phyloP scores from a whole-genome alignment of 257 asterid species.

The Cordia subcordata region DNA sequence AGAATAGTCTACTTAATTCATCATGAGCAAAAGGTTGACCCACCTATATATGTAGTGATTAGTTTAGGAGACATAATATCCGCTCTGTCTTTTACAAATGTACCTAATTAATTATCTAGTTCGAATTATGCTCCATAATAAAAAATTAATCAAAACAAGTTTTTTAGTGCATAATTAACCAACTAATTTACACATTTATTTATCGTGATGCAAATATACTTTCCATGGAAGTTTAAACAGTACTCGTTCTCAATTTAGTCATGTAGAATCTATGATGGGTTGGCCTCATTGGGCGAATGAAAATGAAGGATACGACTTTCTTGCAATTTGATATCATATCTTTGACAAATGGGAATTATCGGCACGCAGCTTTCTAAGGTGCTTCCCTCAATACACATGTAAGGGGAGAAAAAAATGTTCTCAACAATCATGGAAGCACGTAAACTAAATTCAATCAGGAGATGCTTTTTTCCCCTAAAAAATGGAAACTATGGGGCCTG shows the following conservation, averaged over 20 bases:
- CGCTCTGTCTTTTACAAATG: too few species aligned
- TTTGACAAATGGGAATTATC: slow-evolving; percentile 66
- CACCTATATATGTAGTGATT: too few species aligned
- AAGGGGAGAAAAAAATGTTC: slow-evolving; percentile 19
- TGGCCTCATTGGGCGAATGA: slow-evolving; percentile 35
- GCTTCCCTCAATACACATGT: slow-evolving; percentile 44
- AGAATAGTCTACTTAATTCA: too few species aligned
- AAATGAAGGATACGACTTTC: slow-evolving; percentile 51
- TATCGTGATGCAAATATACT: not conserved
- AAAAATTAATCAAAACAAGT: too few species aligned
- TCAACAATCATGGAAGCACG: slow-evolving; percentile 33
- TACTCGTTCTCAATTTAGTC: not conserved
- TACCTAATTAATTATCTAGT: too few species aligned
- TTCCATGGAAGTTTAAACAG: not conserved
- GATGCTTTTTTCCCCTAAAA: slow-evolving; percentile 26
- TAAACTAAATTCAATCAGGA: slow-evolving; percentile 23
- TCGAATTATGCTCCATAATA: too few species aligned
- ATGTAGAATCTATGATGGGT: slow-evolving; percentile 27
- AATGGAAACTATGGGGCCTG: slow-evolving; percentile 24
- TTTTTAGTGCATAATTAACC: too few species aligned
- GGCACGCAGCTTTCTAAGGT: slow-evolving; percentile 54
- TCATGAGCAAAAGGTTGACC: too few species aligned
- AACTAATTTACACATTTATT: too few species aligned
- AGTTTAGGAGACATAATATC: too few species aligned
- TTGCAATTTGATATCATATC: slow-evolving; percentile 40